Evolutionary conservation across 331 rosid species (phyloP).

Genomic region (Cydonia oblonga): DNA sequence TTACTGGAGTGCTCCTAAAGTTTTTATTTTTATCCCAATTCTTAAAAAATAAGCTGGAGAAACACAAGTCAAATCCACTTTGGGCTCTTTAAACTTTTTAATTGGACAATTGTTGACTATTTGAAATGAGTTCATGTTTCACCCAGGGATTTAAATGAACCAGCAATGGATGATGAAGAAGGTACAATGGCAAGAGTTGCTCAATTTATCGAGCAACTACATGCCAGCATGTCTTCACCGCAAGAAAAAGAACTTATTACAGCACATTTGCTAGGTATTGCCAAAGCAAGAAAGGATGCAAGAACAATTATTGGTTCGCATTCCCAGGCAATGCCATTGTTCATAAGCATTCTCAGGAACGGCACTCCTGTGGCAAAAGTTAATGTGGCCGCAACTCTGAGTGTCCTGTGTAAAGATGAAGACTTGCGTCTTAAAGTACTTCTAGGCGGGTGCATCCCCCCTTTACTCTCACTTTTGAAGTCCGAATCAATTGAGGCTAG

Average conservation of each 20-base stretch:
- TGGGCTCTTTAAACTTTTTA: neutral
- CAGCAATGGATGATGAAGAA: conserved; percentile 64
- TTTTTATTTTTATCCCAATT: neutral
- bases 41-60: neutral
- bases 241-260: conserved; percentile 72
- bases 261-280: conserved; percentile 52
- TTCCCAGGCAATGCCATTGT: conserved; percentile 97
- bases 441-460: conserved; percentile 97
- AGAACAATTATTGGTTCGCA: conserved; percentile 78
- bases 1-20: neutral
- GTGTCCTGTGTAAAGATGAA: conserved; percentile 79
- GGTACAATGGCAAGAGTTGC: conserved; percentile 74
- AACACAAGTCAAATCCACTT: neutral
- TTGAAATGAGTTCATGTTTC: conserved; percentile 19
- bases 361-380: conserved; percentile 79
- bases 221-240: conserved; percentile 66
- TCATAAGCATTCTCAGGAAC: conserved; percentile 80
- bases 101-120: neutral
- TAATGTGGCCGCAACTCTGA: conserved; percentile 71
- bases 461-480: conserved; percentile 74
- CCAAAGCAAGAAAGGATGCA: conserved; percentile 65
- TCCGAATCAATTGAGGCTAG: conserved; percentile 68
- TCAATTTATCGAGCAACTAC: conserved; percentile 79
- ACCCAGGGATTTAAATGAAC: conserved; percentile 46
- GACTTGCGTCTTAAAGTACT: conserved; percentile 90